Conservation (phyloP, 2,329 filamentous ascomycete species). For the Periglandula ipomoeae region DNA sequence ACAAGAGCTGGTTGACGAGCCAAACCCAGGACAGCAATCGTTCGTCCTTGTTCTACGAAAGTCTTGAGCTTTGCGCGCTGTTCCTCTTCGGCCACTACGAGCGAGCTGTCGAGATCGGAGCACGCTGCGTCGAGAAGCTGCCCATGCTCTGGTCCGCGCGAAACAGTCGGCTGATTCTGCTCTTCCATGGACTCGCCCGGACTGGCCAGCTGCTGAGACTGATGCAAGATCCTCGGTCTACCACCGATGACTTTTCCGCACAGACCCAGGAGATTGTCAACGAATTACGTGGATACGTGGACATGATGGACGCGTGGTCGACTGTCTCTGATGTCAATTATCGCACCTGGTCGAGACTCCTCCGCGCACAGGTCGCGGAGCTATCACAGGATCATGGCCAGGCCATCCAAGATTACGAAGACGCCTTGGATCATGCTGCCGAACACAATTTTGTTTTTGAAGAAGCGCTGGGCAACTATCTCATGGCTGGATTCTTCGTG, state of each 20-base stretch:
- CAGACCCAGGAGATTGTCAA: conserved; percentile 40
- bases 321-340: conserved; percentile 62
- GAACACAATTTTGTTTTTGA: conserved; percentile 60
- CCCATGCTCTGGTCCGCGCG: conserved; percentile 49
- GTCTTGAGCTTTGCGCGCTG: conserved; percentile 52
- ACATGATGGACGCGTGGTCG: conserved; percentile 56
- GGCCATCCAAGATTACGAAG: conserved; percentile 58
- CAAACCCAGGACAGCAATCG: conserved; percentile 51
- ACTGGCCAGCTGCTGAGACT: conserved; percentile 41
- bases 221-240: conserved; percentile 37
- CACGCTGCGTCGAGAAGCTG: conserved; percentile 35
- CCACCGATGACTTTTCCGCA: conserved; percentile 31
- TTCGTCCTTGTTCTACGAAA: conserved; percentile 59
- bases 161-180: conserved; percentile 45
- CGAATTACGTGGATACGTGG: conserved; percentile 45
- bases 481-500: conserved; percentile 64
- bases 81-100: conserved; percentile 57
- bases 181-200: conserved; percentile 52
- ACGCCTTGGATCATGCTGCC: conserved; percentile 61
- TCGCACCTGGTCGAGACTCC: conserved; percentile 55
- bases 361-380: conserved; percentile 62
- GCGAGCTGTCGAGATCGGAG: conserved; percentile 48
- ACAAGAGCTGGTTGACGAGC: conserved; percentile 49
- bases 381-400: conserved; percentile 45
- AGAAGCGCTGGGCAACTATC: conserved; percentile 63